A percentile compares a stretch with the other conserved stretches of the same genome.
These are phyloP conservation scores for Pontederia paniculata DNA, from an alignment of 176 grass and related monocot species.

Conservation along the genomic window DNA sequence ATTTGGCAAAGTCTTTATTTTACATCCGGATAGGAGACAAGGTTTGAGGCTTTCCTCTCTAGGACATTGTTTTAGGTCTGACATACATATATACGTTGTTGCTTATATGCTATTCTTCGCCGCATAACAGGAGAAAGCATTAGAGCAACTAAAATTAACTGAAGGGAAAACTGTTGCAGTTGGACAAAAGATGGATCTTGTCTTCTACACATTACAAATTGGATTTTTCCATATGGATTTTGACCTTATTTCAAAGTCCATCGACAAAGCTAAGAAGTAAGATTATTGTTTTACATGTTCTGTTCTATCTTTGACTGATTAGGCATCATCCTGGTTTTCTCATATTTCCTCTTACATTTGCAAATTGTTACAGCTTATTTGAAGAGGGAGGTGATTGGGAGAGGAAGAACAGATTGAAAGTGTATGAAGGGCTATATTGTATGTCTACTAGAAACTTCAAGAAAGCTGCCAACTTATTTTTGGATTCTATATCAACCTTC, in stretches of 20 bases:
- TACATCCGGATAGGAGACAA: slow-evolving; percentile 86
- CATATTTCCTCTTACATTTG: background rate
- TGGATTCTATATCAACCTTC: slow-evolving; percentile 97
- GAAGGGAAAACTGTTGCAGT: slow-evolving; percentile 97
- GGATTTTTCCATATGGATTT: slow-evolving; percentile 97
- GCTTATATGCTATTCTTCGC: slow-evolving; percentile 1
- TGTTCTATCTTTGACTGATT: background rate
- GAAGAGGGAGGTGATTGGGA: slow-evolving; percentile 98
- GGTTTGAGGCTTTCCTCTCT: slow-evolving; percentile 24
- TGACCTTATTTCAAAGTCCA: slow-evolving; percentile 88
- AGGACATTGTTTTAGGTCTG: background rate
- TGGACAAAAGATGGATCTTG: slow-evolving; percentile 97
- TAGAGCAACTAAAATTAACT: slow-evolving; percentile 90
- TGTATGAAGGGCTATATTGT: slow-evolving; percentile 93
- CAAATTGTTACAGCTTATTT: slow-evolving; percentile 54
- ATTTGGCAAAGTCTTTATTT: slow-evolving; percentile 83
- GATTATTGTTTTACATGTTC: background rate
- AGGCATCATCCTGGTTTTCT: background rate
- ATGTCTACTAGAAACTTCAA: slow-evolving; percentile 93
- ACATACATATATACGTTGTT: slow-evolving; percentile 2
- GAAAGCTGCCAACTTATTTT: slow-evolving; percentile 85
- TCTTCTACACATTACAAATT: slow-evolving; percentile 83
- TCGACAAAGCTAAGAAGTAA: slow-evolving; percentile 97
- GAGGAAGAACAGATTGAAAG: slow-evolving; percentile 96
- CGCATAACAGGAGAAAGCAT: slow-evolving; percentile 62